A percentile compares a stretch with the other conserved stretches of the same genome.
These are phyloP conservation scores for Agaricus subrufescens DNA, from an alignment of 768 basidiomycete genomes.

Conservation along the genomic window DNA sequence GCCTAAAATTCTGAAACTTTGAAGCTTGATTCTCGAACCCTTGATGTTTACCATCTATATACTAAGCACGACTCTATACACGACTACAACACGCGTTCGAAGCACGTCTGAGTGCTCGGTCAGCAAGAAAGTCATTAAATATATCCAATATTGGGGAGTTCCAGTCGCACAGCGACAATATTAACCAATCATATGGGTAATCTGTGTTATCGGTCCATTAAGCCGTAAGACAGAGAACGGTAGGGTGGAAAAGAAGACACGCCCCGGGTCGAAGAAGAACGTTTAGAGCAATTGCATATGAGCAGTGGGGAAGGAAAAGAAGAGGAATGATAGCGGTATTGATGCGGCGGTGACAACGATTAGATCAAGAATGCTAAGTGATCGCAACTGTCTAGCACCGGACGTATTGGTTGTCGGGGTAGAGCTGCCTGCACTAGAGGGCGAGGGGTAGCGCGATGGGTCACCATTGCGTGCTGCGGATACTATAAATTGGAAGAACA, in stretches of 20 bases:
- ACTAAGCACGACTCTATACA: not conserved
- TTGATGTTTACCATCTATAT: not conserved
- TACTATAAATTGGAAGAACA: not conserved
- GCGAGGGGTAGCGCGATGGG: not conserved
- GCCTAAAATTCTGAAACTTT: too few species aligned
- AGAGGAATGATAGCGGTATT: not conserved
- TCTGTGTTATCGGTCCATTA: not conserved
- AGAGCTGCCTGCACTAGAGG: not conserved
- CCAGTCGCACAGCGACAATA: not conserved
- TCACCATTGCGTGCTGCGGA: slow-evolving; percentile 4
- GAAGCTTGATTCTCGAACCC: not conserved
- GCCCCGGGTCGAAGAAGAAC: not conserved
- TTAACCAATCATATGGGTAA: not conserved
- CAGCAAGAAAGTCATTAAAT: not conserved
- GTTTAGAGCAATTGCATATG: slow-evolving; percentile 1
- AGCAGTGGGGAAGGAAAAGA: not conserved
- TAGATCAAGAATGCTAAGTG: not conserved
- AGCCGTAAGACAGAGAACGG: not conserved
- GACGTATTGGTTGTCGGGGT: slow-evolving; percentile 1
- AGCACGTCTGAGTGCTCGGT: not conserved
- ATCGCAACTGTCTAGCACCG: not conserved
- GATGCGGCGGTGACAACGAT: slow-evolving; percentile 1
- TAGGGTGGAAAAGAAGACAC: not conserved
- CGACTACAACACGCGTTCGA: slow-evolving; percentile 6
- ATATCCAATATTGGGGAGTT: not conserved